Evolutionary conservation across 1,284 basidiomycete species (phyloP).

Genomic region (Moesziomyces globuligerus): DNA sequence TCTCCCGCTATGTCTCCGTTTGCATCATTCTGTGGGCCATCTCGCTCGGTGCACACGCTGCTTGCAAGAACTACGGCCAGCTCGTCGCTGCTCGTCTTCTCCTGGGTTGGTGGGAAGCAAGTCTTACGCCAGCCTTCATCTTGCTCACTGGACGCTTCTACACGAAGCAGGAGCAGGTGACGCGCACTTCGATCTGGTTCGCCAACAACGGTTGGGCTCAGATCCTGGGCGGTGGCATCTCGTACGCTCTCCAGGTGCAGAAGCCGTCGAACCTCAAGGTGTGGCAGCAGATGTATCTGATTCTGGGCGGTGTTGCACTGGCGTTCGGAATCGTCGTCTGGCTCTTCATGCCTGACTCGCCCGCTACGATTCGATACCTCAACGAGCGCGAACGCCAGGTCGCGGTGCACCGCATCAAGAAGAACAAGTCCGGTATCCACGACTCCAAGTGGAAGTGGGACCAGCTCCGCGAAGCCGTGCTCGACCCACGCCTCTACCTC

Average conservation of each 20-base stretch:
- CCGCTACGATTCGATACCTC: conserved; percentile 62
- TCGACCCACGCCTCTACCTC: conserved; percentile 69
- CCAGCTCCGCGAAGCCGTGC: conserved; percentile 71
- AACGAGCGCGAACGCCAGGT: conserved; percentile 71
- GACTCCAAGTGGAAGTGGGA: conserved; percentile 72
- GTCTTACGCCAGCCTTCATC: conserved; percentile 55
- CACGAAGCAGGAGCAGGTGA: conserved; percentile 48
- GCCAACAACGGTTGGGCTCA: conserved; percentile 60
- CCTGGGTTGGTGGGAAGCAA: conserved; percentile 62
- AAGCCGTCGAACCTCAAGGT: conserved; percentile 33
- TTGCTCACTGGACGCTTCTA: conserved; percentile 60
- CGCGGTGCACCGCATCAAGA: conserved; percentile 73
- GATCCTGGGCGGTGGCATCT: conserved; percentile 55
- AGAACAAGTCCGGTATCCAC: conserved; percentile 72
- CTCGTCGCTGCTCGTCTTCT: conserved; percentile 60
- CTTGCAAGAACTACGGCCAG: conserved; percentile 50
- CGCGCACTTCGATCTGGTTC: conserved; percentile 54
- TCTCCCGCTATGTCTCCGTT: conserved; percentile 60
- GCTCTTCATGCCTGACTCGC: conserved; percentile 52
- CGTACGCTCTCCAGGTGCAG: conserved; percentile 54
- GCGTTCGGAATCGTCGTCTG: conserved; percentile 47
- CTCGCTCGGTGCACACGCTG: conserved; percentile 54
- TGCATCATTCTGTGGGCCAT: conserved; percentile 69
- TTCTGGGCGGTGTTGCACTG: conserved; percentile 55
- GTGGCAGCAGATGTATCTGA: conserved; percentile 62